Evolutionary conservation across 1,284 basidiomycete species (phyloP).

Genomic region (Paramarasmius palmivorus): DNA sequence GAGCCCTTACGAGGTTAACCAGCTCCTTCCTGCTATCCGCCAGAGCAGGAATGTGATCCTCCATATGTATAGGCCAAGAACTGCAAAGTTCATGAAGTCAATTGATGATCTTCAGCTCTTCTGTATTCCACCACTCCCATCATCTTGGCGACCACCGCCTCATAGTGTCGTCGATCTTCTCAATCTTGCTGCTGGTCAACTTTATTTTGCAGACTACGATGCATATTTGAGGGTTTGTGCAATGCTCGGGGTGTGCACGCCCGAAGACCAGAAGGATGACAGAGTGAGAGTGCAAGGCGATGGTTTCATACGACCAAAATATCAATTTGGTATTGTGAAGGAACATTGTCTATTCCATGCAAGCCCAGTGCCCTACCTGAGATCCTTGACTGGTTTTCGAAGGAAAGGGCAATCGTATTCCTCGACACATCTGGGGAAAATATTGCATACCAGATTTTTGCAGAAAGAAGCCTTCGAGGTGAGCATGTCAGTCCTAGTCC

Average conservation of each 20-base stretch:
- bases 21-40: conserved; percentile 38
- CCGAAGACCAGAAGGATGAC: conserved; percentile 15
- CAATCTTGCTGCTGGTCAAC: conserved; percentile 44
- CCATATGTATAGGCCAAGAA: conserved; percentile 44
- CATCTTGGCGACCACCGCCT: conserved; percentile 19
- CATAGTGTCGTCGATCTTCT: conserved; percentile 33
- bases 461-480: not conserved
- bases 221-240: conserved; percentile 33
- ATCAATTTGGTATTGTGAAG: conserved; percentile 18
- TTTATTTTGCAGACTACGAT: conserved; percentile 34
- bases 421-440: conserved; percentile 42
- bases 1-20: conserved; percentile 47
- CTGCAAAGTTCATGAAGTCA: conserved; percentile 32
- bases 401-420: conserved; percentile 40
- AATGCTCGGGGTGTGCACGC: conserved; percentile 36
- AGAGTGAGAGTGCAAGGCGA: conserved; percentile 27
- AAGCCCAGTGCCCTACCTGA: conserved; percentile 34
- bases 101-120: conserved; percentile 42
- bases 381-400: conserved; percentile 32
- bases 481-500: too few relatives aligned
- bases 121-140: conserved; percentile 28
- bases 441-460: conserved; percentile 35
- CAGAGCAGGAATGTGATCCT: conserved; percentile 33
- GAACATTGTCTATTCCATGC: conserved; percentile 25
- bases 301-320: conserved; percentile 33